Conservation (phyloP, 306 rosid genomes). For the Rosa chinensis region DNA sequence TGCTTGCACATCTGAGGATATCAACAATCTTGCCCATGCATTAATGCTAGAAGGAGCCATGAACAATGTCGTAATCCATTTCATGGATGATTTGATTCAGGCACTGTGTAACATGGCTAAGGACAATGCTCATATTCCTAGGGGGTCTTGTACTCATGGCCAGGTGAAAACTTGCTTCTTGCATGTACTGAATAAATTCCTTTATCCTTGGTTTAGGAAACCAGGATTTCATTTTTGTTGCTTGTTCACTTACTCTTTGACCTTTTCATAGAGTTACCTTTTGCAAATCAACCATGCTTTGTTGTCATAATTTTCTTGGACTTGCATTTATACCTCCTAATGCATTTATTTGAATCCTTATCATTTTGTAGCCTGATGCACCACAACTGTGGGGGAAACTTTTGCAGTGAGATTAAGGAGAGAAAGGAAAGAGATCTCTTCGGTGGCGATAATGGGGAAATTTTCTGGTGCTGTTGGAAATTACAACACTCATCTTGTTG, state of each 20-base stretch:
- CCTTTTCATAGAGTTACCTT: neutral
- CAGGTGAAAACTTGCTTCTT: neutral
- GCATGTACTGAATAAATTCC: neutral
- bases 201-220: neutral
- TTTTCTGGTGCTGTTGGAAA: conserved; percentile 52
- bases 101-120: conserved; percentile 59
- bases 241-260: neutral
- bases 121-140: conserved; percentile 61
- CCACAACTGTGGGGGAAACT: conserved; percentile 75
- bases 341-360: neutral
- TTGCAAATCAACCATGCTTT: neutral
- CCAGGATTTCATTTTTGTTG: neutral
- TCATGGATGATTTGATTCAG: conserved; percentile 55
- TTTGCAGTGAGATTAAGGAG: no score
- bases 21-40: no score
- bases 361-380: conserved; percentile 46
- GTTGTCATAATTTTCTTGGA: neutral
- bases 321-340: neutral
- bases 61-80: no score
- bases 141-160: conserved; percentile 65
- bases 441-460: conserved; percentile 50
- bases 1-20: no score
- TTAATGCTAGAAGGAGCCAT: no score
- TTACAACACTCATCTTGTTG: conserved; percentile 51
- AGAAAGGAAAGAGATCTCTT: no score